Base-by-base conservation (phyloP, 106 monocot species). In the Ottelia alismoides region DNA sequence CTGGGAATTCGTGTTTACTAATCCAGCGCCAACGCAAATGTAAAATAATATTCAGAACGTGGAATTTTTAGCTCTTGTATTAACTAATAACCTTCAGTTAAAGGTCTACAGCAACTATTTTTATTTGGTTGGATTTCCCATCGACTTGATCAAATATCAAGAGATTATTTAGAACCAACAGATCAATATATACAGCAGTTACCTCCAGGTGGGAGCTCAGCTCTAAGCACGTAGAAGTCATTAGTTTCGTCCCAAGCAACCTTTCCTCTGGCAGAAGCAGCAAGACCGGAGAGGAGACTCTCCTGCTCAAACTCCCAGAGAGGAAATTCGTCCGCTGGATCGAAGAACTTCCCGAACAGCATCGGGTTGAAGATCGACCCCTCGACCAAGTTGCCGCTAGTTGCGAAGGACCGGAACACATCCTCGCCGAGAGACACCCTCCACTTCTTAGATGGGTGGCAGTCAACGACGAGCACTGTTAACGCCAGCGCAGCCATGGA, bases 281-380 rank as follows among this genome's bases (percentile, higher is more conserved):
- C 51, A 17, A 59, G 70, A 7, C 61, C 67, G 0, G 40, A 64
- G 72, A 31, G 57, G 64, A 0, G 79, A 45, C 47, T 81, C 75
- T 21, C 86, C 67, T 2, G 31, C 6, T 88, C 88, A 18, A 94
- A 84, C 29, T 94, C 93, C 93, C 93, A 94, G 20, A 94, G 63
- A 2, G 93, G 93, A 53, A 94, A 94, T n/a, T 83, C 84, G 26
- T 94, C 93, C 19, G 83, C 88, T 0, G 93, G 93, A 31, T 94
- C 93, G 44, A 94, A 94, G 78, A 94, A 94, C 65, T 84, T 94
- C 21, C 83, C 81, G 28, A 88, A 94, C 51, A 94, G 57, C 43
- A 84, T 31, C 0, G 93, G 87, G 62, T 84, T 88, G 60, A 88
- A 94, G 10, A 88, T 56, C 11, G 88, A 88, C 12, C 84, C 93